Percentiles rank a stretch among this genome's conserved stretches.
Conservation (phyloP, 2,329 filamentous ascomycete species). For the Fusarium subtropicale region DNA sequence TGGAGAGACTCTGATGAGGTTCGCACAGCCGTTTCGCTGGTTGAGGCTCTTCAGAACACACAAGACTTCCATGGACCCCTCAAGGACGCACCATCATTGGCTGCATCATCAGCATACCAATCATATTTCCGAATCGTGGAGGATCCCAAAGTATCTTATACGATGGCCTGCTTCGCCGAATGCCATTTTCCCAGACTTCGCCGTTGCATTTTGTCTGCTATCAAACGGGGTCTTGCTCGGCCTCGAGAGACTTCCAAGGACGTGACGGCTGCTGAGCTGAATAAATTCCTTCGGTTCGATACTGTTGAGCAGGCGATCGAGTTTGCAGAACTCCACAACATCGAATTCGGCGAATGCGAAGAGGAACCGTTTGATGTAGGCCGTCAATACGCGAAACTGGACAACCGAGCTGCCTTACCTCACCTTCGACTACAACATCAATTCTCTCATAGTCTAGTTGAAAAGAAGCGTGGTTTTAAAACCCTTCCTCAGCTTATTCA, state of each 20-base stretch:
- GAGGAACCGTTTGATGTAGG: slow-evolving; percentile 52
- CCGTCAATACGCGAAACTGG: slow-evolving; percentile 58
- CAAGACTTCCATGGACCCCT: slow-evolving; percentile 68
- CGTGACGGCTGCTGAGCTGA: slow-evolving; percentile 67
- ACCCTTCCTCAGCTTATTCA: slow-evolving; percentile 68
- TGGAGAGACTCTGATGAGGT: slow-evolving; percentile 68
- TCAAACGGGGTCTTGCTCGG: slow-evolving; percentile 67
- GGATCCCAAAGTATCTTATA: slow-evolving; percentile 69
- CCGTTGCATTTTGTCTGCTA: slow-evolving; percentile 66
- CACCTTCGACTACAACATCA: slow-evolving; percentile 65
- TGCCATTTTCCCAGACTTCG: slow-evolving; percentile 73
- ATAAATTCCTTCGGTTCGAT: slow-evolving; percentile 73
- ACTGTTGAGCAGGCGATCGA: slow-evolving; percentile 73
- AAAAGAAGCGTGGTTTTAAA: slow-evolving; percentile 66
- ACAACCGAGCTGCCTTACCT: slow-evolving; percentile 57
- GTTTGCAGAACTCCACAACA: slow-evolving; percentile 70
- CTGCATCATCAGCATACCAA: slow-evolving; percentile 62
- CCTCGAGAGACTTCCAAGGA: slow-evolving; percentile 69
- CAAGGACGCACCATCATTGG: slow-evolving; percentile 60
- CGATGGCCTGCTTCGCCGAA: slow-evolving; percentile 76
- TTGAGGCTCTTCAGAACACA: slow-evolving; percentile 70
- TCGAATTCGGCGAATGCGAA: slow-evolving; percentile 60
- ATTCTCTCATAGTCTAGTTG: slow-evolving; percentile 68
- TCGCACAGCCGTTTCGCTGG: slow-evolving; percentile 70
- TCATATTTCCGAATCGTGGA: slow-evolving; percentile 72